Conservation (phyloP, 139 green algal species). For the Micractinium sp. region DNA sequence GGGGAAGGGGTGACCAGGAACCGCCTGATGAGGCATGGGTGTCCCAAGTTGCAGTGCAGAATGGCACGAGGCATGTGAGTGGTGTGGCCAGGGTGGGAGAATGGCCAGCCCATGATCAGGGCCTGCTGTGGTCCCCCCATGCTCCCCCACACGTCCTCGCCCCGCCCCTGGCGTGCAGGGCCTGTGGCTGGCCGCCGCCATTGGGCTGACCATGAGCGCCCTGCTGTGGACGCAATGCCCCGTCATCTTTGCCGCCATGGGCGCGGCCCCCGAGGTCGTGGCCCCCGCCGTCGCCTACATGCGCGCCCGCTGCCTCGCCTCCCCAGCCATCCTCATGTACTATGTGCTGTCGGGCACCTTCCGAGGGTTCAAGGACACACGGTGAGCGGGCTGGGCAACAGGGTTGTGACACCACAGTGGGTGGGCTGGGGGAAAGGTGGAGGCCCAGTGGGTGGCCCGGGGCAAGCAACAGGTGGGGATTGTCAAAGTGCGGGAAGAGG, state of each 20-base stretch:
- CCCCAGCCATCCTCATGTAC: constrained; percentile 41
- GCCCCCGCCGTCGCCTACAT: constrained; percentile 44
- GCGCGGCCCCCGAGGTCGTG: constrained; percentile 42
- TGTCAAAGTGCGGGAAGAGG: too few species aligned
- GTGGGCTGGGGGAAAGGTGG: too few species aligned
- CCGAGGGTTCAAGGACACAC: constrained; percentile 50
- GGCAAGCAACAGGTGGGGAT: too few species aligned
- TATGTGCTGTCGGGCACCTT: constrained; percentile 50
- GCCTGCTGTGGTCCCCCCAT: too few species aligned
- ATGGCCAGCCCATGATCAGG: too few species aligned
- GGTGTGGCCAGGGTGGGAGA: too few species aligned
- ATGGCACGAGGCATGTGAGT: too few species aligned
- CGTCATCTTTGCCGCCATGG: constrained; percentile 34
- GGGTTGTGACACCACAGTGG: too few species aligned
- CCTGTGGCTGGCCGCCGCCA: constrained; percentile 45
- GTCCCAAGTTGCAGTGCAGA: too few species aligned
- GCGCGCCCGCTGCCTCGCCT: constrained; percentile 44
- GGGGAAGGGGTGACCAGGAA: too few species aligned
- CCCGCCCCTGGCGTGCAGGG: background rate
- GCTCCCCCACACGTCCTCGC: background rate
- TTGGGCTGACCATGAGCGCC: constrained; percentile 27
- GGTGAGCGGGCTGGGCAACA: background rate
- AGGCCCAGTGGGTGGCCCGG: too few species aligned
- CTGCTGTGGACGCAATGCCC: constrained; percentile 36
- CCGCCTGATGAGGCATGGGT: too few species aligned